Conservation (phyloP, 306 rosid species). For the Quercus bicolor region DNA sequence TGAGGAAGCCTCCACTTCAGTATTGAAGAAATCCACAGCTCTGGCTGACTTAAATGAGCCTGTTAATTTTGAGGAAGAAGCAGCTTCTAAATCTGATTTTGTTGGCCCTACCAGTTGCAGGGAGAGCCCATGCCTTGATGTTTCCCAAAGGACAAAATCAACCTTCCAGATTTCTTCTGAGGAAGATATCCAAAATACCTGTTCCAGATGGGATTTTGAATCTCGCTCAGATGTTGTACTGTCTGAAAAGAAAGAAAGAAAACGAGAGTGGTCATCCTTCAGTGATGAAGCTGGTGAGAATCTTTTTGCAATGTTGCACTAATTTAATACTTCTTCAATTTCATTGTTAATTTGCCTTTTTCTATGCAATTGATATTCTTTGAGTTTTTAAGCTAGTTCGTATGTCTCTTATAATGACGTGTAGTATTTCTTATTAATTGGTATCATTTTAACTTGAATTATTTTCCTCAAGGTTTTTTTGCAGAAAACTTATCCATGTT, state of each 20-base stretch:
- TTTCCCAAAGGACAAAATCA: slow-evolving; percentile 5
- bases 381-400: background rate
- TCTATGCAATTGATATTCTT: background rate
- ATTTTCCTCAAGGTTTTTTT: slow-evolving; percentile 14
- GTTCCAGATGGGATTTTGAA: slow-evolving; percentile 14
- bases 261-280: slow-evolving; percentile 18
- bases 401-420: background rate
- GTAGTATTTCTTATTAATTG: background rate
- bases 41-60: slow-evolving; percentile 43
- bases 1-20: slow-evolving; percentile 1
- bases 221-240: slow-evolving; percentile 8
- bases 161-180: slow-evolving; percentile 13
- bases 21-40: slow-evolving; percentile 19
- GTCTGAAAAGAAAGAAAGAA: slow-evolving; percentile 18
- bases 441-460: slow-evolving; percentile 16
- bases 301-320: slow-evolving; percentile 5
- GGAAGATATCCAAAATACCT: slow-evolving; percentile 16
- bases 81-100: slow-evolving; percentile 14
- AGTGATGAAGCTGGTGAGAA: slow-evolving; percentile 33
- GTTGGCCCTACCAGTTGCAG: slow-evolving; percentile 1
- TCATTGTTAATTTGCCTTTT: background rate
- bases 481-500: slow-evolving; percentile 12
- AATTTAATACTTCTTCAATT: slow-evolving; percentile 1
- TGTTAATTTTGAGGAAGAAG: slow-evolving; percentile 30
- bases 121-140: slow-evolving; percentile 14